These are phyloP conservation scores for Yamadazyma endophytica DNA, from an alignment of 805 yeast species.

Conservation along the genomic window DNA sequence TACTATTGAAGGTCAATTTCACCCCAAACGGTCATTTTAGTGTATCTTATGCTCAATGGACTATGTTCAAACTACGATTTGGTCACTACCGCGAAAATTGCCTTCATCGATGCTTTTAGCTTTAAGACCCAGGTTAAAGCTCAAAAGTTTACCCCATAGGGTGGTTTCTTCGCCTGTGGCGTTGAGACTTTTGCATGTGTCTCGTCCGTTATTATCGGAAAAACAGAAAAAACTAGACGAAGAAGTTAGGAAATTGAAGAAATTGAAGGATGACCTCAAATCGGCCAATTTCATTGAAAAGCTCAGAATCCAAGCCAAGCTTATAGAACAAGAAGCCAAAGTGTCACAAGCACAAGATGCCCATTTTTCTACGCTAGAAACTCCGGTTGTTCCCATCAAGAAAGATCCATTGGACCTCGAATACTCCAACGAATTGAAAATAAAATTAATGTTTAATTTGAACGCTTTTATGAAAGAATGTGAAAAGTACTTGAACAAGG, in stretches of 20 bases:
- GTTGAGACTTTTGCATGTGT: too few relatives aligned
- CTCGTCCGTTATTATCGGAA: too few relatives aligned
- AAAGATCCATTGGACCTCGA: constrained; percentile 17
- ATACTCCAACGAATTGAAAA: constrained; percentile 4
- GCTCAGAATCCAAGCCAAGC: constrained; percentile 17
- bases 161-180: too few relatives aligned
- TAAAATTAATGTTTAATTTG: constrained; percentile 15
- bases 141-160: too few relatives aligned
- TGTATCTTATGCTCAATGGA: too few relatives aligned
- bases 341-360: constrained; percentile 16
- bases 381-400: constrained; percentile 15
- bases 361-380: constrained; percentile 9
- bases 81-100: too few relatives aligned
- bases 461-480: constrained; percentile 23
- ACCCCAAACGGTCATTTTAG: too few relatives aligned
- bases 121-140: too few relatives aligned
- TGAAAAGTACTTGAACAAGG: constrained; percentile 9
- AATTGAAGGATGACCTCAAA: constrained; percentile 18
- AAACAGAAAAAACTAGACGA: constrained; percentile 12
- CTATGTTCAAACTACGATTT: too few relatives aligned
- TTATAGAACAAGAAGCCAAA: constrained; percentile 19
- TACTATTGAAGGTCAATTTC: too few relatives aligned
- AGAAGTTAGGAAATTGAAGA: constrained; percentile 19
- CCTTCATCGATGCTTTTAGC: too few relatives aligned
- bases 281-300: constrained; percentile 22